These are phyloP conservation scores for Exophiala viscosa DNA, from an alignment of 2,329 filamentous ascomycete species.

Conservation along the genomic window DNA sequence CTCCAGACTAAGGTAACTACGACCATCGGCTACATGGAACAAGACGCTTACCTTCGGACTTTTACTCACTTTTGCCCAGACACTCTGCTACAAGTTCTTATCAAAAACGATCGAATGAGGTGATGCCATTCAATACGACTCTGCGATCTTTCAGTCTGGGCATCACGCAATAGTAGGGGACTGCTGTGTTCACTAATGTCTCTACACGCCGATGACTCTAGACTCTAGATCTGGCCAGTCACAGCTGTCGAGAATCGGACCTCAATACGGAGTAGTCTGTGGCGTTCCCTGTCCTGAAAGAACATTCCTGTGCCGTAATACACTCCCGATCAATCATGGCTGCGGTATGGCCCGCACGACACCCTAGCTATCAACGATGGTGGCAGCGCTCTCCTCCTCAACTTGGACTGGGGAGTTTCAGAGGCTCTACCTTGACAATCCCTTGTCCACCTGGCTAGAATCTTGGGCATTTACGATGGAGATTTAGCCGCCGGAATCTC, in stretches of 20 bases:
- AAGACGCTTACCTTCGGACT: no score
- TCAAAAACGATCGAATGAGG: no score
- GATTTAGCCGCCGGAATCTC: slow-evolving; percentile 22
- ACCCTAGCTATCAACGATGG: slow-evolving; percentile 2
- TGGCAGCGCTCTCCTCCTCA: not conserved
- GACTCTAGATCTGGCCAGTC: no score
- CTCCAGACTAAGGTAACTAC: no score
- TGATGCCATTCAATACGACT: no score
- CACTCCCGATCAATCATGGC: not conserved
- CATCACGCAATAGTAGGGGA: no score
- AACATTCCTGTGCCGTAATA: not conserved
- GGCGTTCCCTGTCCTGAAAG: slow-evolving; percentile 7
- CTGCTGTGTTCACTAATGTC: no score
- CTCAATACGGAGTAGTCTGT: slow-evolving; percentile 7
- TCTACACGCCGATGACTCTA: no score
- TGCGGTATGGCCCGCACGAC: slow-evolving; percentile 3
- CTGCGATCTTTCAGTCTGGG: no score
- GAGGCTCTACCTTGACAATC: not conserved
- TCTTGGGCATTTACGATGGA: slow-evolving; percentile 7
- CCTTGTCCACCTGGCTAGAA: slow-evolving; percentile 3
- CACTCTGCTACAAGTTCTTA: no score
- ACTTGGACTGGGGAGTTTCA: not conserved
- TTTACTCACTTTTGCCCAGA: no score
- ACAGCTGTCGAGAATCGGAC: not conserved
- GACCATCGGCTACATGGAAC: no score